Conservation (phyloP, 805 yeast species). For the Nakazawaea populi region DNA sequence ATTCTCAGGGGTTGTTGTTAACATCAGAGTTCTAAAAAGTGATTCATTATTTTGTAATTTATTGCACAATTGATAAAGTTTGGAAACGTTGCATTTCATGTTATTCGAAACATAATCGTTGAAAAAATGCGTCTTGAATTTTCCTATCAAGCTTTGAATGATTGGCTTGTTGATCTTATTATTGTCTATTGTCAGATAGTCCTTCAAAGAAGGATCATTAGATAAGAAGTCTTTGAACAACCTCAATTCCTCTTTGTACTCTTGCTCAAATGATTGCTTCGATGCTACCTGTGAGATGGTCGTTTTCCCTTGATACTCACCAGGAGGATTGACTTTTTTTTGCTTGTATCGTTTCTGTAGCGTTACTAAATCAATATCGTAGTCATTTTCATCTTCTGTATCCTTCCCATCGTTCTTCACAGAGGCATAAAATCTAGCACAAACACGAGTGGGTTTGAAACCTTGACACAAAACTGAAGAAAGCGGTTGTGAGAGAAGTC, state of each 20-base stretch:
- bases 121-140: constrained; percentile 2
- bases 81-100: constrained; percentile 1
- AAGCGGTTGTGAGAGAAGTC: no score
- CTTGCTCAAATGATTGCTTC: neutral
- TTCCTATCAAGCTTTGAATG: neutral
- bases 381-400: neutral
- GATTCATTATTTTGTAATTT: neutral
- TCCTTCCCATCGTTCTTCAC: neutral
- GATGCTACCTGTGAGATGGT: neutral
- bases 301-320: no score
- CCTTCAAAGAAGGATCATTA: neutral
- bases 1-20: no score
- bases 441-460: neutral
- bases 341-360: constrained; percentile 2
- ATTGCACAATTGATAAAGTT: constrained; percentile 9
- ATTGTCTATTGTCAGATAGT: neutral
- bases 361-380: constrained; percentile 10
- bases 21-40: neutral
- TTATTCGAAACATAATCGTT: neutral
- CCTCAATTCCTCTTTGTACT: constrained; percentile 3
- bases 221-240: neutral
- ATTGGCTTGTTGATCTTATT: neutral
- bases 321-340: neutral
- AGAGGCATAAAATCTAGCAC: constrained; percentile 1
- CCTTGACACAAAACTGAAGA: neutral